Base-by-base conservation (phyloP, 1,284 basidiomycete species). In the Butyriboletus appendiculatus region DNA sequence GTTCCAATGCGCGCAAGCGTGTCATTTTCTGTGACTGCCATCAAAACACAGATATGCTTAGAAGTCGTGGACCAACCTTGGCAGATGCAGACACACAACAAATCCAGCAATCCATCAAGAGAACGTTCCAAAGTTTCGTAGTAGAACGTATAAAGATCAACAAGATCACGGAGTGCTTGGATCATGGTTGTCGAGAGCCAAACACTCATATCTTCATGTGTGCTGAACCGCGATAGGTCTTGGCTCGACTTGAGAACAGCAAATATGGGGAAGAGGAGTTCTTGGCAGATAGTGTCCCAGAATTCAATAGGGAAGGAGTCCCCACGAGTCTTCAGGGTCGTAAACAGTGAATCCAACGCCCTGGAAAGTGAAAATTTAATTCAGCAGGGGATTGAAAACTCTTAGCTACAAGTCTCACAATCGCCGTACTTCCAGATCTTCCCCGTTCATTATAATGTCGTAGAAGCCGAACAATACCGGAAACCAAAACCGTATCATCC, bases 131-230 rank as follows among this genome's bases (percentile, higher is more conserved):
- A 74, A 12, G 88, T 95, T 58, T 94, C 91, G 71, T 98, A 99
- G 76, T 95, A 97, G 75, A 86, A 93, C 2, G 97, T 97, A 73
- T 97, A 99, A 20, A 99, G 82, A 68, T 97, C 94, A 58, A 99
- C 92, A 59, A 99, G 80, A 72, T 98, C 94, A 34, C 97, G 85
- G 53, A 99, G 80, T 1, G 97, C 97, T 69, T 99, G 96, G 52
- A 99, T 98, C 89, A 99, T 96, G 2, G 97, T 99, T 9, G 97
- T 98, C 41, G 95, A 98, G 45, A 99, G 76, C 97, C 97, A 99
- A 15, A 99, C 96, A 64, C 94, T 97, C 94, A 98, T 97, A 65
- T 99, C 97, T 69, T 99, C 97, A 66, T 98, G 94, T 3, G 94
- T 96, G 67, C 81, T 92, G 78, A 98, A 98, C 28, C 95, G 85